Percentiles rank a stretch among this genome's conserved stretches.
These are phyloP conservation scores for Tolypocladium paradoxum DNA, from an alignment of 2,329 filamentous ascomycete species.

Conservation along the genomic window DNA sequence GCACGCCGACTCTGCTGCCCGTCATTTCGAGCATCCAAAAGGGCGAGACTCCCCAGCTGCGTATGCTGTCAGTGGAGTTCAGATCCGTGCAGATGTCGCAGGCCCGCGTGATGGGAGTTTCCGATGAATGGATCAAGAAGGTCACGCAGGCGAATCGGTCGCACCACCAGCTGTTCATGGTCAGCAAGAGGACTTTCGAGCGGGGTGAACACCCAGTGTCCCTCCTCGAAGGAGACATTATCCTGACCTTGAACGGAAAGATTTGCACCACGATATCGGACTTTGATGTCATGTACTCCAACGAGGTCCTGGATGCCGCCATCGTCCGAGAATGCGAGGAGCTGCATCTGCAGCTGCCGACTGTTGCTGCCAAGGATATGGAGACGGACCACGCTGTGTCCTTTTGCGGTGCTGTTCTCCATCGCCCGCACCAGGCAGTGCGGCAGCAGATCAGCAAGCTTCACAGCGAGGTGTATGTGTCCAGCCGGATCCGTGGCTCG, in stretches of 20 bases:
- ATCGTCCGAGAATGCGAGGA: conserved; percentile 80
- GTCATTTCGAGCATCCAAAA: conserved; percentile 80
- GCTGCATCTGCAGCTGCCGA: conserved; percentile 66
- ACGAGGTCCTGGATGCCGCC: conserved; percentile 70
- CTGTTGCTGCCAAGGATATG: conserved; percentile 77
- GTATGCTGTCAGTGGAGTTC: conserved; percentile 90
- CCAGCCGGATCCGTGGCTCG: conserved; percentile 70
- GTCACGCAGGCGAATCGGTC: conserved; percentile 82
- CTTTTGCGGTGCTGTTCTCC: conserved; percentile 90
- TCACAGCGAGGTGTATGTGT: conserved; percentile 93
- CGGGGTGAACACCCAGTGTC: conserved; percentile 37
- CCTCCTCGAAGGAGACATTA: conserved; percentile 81
- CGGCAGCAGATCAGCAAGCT: conserved; percentile 95
- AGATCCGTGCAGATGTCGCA: conserved; percentile 95
- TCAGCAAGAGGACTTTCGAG: conserved; percentile 75
- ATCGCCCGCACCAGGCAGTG: conserved; percentile 90
- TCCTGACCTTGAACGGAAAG: conserved; percentile 81
- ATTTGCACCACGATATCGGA: conserved; percentile 90
- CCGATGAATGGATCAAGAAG: conserved; percentile 88
- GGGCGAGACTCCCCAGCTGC: conserved; percentile 67
- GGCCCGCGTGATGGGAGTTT: conserved; percentile 92
- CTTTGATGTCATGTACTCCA: conserved; percentile 91
- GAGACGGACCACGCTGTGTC: conserved; percentile 88
- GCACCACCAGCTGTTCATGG: conserved; percentile 96
- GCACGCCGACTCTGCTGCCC: conserved; percentile 77